These are phyloP conservation scores for Ambrosiella beaveri DNA, from an alignment of 2,329 filamentous ascomycete species.

Conservation along the genomic window DNA sequence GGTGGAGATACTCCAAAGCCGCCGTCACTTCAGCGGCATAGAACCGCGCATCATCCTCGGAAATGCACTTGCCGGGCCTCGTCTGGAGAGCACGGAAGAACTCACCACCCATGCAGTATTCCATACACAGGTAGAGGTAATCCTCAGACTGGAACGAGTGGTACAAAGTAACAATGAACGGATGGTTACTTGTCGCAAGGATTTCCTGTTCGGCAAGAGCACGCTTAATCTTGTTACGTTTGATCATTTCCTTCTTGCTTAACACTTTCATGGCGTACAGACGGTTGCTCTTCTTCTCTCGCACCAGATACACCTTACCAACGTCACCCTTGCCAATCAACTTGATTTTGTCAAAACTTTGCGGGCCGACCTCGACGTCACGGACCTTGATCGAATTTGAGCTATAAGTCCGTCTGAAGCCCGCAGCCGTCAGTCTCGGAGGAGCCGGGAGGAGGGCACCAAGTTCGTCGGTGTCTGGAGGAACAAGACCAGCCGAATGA, in stretches of 20 bases:
- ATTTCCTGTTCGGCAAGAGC: slow-evolving; percentile 96
- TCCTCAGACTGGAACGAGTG: slow-evolving; percentile 99
- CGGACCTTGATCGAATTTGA: slow-evolving; percentile 98
- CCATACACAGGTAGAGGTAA: slow-evolving; percentile 98
- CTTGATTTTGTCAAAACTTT: slow-evolving; percentile 99
- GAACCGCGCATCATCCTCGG: slow-evolving; percentile 90
- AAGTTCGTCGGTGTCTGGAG: slow-evolving; percentile 33
- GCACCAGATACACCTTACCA: slow-evolving; percentile 91
- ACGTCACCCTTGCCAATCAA: slow-evolving; percentile 98
- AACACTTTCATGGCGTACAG: slow-evolving; percentile 98
- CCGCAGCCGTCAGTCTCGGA: slow-evolving; percentile 43
- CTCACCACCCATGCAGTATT: slow-evolving; percentile 96
- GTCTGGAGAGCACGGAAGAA: slow-evolving; percentile 97
- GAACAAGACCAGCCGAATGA: slow-evolving; percentile 21
- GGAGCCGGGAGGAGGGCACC: slow-evolving; percentile 49
- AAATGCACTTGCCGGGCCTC: slow-evolving; percentile 88
- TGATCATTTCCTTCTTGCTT: slow-evolving; percentile 99
- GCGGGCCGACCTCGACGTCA: slow-evolving; percentile 86
- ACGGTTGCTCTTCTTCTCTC: slow-evolving; percentile 91
- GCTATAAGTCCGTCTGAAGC: slow-evolving; percentile 90
- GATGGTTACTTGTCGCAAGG: slow-evolving; percentile 92
- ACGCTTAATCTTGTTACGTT: slow-evolving; percentile 99
- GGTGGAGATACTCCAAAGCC: slow-evolving; percentile 84
- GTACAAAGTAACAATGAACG: slow-evolving; percentile 95
- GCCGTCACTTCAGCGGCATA: slow-evolving; percentile 96